phyloP scores from a whole-genome alignment of 192 early-diverging fungal genomes.

The Backusella westeae region DNA sequence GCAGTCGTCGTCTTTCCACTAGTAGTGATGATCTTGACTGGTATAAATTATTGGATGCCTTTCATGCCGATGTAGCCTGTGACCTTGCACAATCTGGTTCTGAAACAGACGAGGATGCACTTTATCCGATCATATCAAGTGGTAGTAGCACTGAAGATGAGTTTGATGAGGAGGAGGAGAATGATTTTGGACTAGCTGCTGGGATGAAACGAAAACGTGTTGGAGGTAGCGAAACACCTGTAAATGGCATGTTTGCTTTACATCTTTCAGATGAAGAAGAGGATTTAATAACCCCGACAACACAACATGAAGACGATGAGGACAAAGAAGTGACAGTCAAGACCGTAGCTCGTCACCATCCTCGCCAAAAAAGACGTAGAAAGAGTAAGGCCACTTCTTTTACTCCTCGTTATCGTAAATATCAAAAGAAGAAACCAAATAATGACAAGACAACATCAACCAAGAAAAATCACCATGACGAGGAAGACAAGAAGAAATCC shows the following conservation, averaged over 20 bases:
- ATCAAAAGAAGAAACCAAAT: slow-evolving; percentile 16
- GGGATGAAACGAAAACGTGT: slow-evolving; percentile 4
- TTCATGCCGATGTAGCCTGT: slow-evolving; percentile 9
- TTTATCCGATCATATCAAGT: neutral
- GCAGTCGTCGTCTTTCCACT: neutral
- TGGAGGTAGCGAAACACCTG: neutral
- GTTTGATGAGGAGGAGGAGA: neutral
- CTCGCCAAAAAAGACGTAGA: slow-evolving; percentile 7
- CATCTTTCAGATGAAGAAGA: neutral
- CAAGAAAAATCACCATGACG: neutral
- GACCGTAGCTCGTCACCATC: neutral
- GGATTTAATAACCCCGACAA: neutral
- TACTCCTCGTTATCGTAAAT: slow-evolving; percentile 16
- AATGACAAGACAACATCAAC: neutral
- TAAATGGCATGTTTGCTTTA: slow-evolving; percentile 1
- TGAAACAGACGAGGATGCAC: neutral
- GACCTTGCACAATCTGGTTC: slow-evolving; percentile 4
- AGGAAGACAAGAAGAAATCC: neutral
- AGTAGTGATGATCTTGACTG: slow-evolving; percentile 15
- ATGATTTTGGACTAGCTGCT: neutral
- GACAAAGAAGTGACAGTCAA: neutral
- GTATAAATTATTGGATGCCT: slow-evolving; percentile 11
- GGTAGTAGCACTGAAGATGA: slow-evolving; percentile 12
- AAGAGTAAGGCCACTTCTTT: slow-evolving; percentile 4
- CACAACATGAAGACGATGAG: neutral